Evolutionary conservation across 768 basidiomycete genomes (phyloP).

Genomic region (Strobilomyces dryophilus): DNA sequence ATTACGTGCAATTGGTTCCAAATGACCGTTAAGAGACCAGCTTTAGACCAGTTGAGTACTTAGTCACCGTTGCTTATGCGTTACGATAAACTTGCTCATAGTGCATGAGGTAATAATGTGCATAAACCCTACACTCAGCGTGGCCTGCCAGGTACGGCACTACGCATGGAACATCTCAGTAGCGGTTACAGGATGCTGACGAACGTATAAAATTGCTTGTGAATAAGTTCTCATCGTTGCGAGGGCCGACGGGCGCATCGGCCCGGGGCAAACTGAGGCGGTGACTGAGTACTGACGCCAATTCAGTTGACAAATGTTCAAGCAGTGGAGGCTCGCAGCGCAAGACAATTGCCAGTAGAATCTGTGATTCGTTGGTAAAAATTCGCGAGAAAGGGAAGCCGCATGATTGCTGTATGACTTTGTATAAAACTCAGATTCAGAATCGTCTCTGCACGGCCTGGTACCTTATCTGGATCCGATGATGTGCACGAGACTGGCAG

Average conservation of each 20-base stretch:
- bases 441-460: not conserved
- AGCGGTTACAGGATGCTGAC: not conserved
- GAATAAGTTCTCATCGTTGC: not conserved
- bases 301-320: not conserved
- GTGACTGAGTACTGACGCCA: not conserved
- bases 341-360: not conserved
- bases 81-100: too few relatives aligned
- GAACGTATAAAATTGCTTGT: not conserved
- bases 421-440: not conserved
- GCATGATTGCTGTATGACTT: not conserved
- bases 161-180: not conserved
- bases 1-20: too few relatives aligned
- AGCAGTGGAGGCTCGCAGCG: not conserved
- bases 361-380: not conserved
- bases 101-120: too few relatives aligned
- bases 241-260: not conserved
- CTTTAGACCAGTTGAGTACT: too few relatives aligned
- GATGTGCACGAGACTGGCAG: not conserved
- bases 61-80: too few relatives aligned
- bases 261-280: not conserved
- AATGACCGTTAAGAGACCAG: too few relatives aligned
- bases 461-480: not conserved
- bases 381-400: not conserved
- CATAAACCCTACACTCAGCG: too few relatives aligned
- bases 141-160: not conserved